phyloP scores from a whole-genome alignment of 805 yeast genomes.

The Jamesozyma piceae region DNA sequence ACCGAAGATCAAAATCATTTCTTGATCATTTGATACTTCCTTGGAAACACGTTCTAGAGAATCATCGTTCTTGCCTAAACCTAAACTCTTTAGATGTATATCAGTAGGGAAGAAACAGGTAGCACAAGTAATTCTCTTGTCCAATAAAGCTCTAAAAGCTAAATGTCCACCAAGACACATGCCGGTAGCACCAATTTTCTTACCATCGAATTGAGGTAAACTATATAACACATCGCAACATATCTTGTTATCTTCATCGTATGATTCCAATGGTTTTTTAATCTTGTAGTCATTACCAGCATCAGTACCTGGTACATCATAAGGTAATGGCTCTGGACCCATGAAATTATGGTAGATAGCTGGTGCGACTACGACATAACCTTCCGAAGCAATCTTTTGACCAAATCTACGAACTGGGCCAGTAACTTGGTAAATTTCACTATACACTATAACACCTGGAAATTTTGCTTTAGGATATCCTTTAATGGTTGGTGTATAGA shows the following conservation, averaged over 20 bases:
- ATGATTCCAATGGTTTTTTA: constrained; percentile 57
- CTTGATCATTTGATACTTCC: constrained; percentile 47
- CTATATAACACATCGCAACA: constrained; percentile 52
- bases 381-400: constrained; percentile 68
- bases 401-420: constrained; percentile 78
- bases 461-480: constrained; percentile 71
- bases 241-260: constrained; percentile 63
- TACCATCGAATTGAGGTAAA: constrained; percentile 56
- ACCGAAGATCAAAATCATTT: constrained; percentile 62
- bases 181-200: constrained; percentile 67
- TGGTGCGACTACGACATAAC: constrained; percentile 72
- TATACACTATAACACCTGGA: constrained; percentile 71
- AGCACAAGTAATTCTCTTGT: constrained; percentile 53
- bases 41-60: constrained; percentile 44
- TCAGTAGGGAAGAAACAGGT: constrained; percentile 78
- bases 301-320: constrained; percentile 69
- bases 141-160: constrained; percentile 58
- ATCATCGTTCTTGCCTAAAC: constrained; percentile 56
- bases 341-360: constrained; percentile 71
- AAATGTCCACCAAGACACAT: constrained; percentile 84
- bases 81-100: constrained; percentile 59
- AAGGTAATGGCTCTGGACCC: constrained; percentile 52
- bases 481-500: constrained; percentile 58
- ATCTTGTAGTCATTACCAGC: constrained; percentile 59
- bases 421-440: constrained; percentile 74